phyloP scores from a whole-genome alignment of 208 protist genomes.

The Acanthamoeba healyi region DNA sequence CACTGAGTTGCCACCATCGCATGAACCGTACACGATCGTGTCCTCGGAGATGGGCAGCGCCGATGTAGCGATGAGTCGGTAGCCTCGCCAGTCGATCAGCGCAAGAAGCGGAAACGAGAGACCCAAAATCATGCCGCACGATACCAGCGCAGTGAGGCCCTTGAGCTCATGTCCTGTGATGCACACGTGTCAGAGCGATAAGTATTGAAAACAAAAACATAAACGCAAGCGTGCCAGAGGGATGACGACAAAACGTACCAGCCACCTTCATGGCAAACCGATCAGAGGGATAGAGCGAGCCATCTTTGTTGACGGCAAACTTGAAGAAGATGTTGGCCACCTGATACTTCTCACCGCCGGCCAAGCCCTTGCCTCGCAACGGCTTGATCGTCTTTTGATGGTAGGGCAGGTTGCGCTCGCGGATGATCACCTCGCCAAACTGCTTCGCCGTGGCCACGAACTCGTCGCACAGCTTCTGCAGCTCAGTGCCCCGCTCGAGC shows the following conservation, averaged over 20 bases:
- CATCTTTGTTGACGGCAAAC: slow-evolving; percentile 71
- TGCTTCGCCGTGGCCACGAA: slow-evolving; percentile 66
- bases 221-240: too few species aligned
- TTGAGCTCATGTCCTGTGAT: slow-evolving; percentile 81
- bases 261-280: slow-evolving; percentile 75
- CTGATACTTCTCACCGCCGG: slow-evolving; percentile 73
- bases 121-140: slow-evolving; percentile 77
- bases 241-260: background rate
- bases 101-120: slow-evolving; percentile 82
- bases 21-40: slow-evolving; percentile 83
- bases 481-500: slow-evolving; percentile 65
- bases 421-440: slow-evolving; percentile 66
- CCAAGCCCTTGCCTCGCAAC: slow-evolving; percentile 59
- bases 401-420: slow-evolving; percentile 67
- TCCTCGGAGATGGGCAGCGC: slow-evolving; percentile 79
- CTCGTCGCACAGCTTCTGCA: slow-evolving; percentile 75
- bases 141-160: slow-evolving; percentile 80
- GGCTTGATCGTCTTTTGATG: slow-evolving; percentile 73
- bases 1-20: slow-evolving; percentile 79
- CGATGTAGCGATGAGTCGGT: slow-evolving; percentile 80
- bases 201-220: too few species aligned
- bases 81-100: slow-evolving; percentile 84
- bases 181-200: too few species aligned
- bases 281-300: slow-evolving; percentile 61
- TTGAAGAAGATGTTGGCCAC: slow-evolving; percentile 76